Percentiles rank a stretch among this genome's conserved stretches.
Evolutionary conservation across 1,284 basidiomycete genomes (phyloP).

Genomic region (Sanghuangporus baumii): DNA sequence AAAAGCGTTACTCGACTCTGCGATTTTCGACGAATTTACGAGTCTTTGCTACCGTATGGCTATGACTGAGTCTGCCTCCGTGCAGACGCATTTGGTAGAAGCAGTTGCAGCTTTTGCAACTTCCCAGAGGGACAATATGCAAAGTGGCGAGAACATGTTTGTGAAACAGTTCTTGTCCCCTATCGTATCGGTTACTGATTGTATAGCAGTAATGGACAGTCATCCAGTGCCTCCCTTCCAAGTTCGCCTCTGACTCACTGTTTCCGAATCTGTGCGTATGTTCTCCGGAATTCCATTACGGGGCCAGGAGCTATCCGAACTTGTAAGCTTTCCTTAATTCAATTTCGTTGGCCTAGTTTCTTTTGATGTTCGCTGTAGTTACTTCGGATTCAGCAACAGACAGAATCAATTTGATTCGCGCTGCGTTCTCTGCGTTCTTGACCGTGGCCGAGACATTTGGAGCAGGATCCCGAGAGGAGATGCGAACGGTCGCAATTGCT

Average conservation of each 20-base stretch:
- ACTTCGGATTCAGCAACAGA: conserved; percentile 35
- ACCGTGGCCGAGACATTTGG: conserved; percentile 60
- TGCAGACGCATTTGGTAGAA: conserved; percentile 75
- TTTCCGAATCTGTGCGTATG: conserved; percentile 74
- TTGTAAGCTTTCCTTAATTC: conserved; percentile 38
- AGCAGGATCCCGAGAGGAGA: conserved; percentile 56
- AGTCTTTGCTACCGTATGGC: conserved; percentile 87
- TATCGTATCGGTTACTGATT: background rate
- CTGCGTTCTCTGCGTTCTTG: conserved; percentile 63
- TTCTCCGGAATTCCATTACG: conserved; percentile 68
- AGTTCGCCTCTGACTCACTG: conserved; percentile 59
- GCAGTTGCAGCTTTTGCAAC: conserved; percentile 63
- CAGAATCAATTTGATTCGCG: conserved; percentile 59
- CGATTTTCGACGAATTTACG: conserved; percentile 87
- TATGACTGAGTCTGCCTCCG: conserved; percentile 73
- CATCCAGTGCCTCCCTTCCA: background rate
- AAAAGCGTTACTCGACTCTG: conserved; percentile 70
- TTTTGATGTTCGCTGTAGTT: background rate
- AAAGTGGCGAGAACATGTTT: background rate
- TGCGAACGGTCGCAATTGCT: conserved; percentile 76
- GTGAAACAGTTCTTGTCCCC: background rate
- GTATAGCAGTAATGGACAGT: conserved; percentile 1
- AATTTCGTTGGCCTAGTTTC: background rate
- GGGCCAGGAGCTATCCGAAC: conserved; percentile 47
- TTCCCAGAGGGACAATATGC: conserved; percentile 37